phyloP scores from a whole-genome alignment of 2,329 filamentous ascomycete genomes.

The Clonostachys byssicola region DNA sequence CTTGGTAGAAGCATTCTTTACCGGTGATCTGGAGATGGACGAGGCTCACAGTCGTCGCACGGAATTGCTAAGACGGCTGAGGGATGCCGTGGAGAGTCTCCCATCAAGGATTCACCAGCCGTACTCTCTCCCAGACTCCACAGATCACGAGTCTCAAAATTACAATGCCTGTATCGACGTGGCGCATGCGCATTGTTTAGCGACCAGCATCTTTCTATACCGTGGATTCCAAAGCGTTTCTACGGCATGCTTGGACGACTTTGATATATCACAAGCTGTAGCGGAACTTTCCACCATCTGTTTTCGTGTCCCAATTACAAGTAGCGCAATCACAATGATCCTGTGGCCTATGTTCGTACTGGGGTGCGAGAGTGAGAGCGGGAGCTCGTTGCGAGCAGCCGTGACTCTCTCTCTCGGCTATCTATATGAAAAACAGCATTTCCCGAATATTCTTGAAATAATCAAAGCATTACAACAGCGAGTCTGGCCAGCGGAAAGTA shows the following conservation, averaged over 20 bases:
- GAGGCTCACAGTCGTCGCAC: background rate
- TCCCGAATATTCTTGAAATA: background rate
- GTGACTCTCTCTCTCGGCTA: background rate
- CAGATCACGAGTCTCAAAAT: background rate
- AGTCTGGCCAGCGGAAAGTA: background rate
- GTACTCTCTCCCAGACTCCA: background rate
- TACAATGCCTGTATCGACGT: background rate
- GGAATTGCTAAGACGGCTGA: background rate
- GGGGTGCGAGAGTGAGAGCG: background rate
- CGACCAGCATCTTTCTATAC: background rate
- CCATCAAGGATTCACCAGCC: background rate
- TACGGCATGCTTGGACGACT: background rate
- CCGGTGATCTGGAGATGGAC: no score
- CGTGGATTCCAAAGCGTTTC: background rate
- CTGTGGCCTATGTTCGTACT: background rate
- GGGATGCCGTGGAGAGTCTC: no score
- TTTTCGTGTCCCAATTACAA: background rate
- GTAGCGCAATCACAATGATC: background rate
- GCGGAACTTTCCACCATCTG: no score
- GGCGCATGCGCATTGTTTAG: background rate
- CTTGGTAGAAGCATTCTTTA: no score
- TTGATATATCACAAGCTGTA: no score
- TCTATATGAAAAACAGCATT: background rate
- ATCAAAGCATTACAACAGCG: background rate
- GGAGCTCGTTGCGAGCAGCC: background rate